Base-by-base conservation (phyloP, 1,139 yeast species). In the Groenewaldozyma sp. region DNA sequence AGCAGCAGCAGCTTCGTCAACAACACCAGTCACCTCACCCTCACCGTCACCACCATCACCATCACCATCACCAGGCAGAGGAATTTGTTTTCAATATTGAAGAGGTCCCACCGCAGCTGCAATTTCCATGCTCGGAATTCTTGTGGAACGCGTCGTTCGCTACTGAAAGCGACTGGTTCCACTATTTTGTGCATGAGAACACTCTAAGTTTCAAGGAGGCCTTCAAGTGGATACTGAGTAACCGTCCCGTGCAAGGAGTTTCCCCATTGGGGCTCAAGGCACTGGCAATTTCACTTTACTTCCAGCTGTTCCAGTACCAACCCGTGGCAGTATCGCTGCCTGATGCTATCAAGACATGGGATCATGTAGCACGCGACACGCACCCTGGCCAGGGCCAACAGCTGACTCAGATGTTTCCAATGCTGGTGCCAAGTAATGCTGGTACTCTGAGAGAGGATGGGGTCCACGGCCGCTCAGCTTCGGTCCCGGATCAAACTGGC, bases 71-170 rank as follows among this genome's bases (percentile, higher is more conserved):
- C n/a, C n/a, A n/a, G n/a, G n/a, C n/a, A n/a, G n/a, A n/a, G n/a
- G n/a, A n/a, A n/a, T 47, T 54, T 3, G 43, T 58, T 19, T 29
- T 29, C 17, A 34, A 46, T 22, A 50, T 50, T 35, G 43, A 46
- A 13, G 51, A 51, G 3, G 36, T 53, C 14, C 54, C 53, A 5
- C 46, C 40, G 2, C 41, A 48, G 34, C 36, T 55, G 19, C 46
- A 44, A 19, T 44, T 62, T 26, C 66, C 65, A 3, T 59, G 64
- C 45, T 51, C 59, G 1, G 65, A 62, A 41, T 41, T 45, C 10
- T 43, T 57, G 17, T 59, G 64, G 64, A 54, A 51, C 39, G 37
- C 58, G 11, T 26, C 47, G 6, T 53, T 48, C 34, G 38, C 36
- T n/a, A 41, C 45, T 3, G 56, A 52, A 16, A 46, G 45, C 7